These are phyloP conservation scores for Tricholoma saponaceum DNA, from an alignment of 768 basidiomycete species.

Conservation along the genomic window DNA sequence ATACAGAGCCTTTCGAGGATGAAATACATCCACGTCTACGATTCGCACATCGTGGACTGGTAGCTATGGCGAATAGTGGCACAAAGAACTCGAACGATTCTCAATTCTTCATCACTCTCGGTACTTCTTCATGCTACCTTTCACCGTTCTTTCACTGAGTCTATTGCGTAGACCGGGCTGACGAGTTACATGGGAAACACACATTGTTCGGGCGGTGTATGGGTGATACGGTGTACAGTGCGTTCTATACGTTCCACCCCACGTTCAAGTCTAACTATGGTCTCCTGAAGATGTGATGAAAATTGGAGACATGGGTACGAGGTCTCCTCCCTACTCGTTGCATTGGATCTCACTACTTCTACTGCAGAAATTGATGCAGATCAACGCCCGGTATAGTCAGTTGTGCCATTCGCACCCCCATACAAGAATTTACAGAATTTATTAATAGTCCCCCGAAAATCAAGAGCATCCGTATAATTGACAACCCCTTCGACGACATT, in stretches of 20 bases:
- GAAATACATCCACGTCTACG: constrained; percentile 91
- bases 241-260: constrained; percentile 20
- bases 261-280: not conserved
- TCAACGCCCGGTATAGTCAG: constrained; percentile 79
- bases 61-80: constrained; percentile 93
- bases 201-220: constrained; percentile 90
- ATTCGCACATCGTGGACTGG: constrained; percentile 84
- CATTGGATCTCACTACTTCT: constrained; percentile 2
- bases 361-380: constrained; percentile 63
- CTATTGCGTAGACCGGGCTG: constrained; percentile 64
- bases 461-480: constrained; percentile 75
- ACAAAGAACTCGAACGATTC: constrained; percentile 87
- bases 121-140: constrained; percentile 31
- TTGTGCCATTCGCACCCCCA: constrained; percentile 5
- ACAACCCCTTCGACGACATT: constrained; percentile 95
- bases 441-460: constrained; percentile 82
- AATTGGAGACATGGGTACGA: constrained; percentile 83
- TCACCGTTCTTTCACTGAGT: constrained; percentile 1
- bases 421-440: not conserved
- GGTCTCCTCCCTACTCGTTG: not conserved
- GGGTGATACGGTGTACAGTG: constrained; percentile 89
- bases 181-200: constrained; percentile 91
- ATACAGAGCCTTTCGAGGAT: constrained; percentile 87
- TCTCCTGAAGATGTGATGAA: constrained; percentile 72
- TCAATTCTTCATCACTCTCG: constrained; percentile 93